Percentiles rank a stretch among this genome's conserved stretches.
Evolutionary conservation across 345 rosid genomes (phyloP).

Genomic region (Theobroma cacao): DNA sequence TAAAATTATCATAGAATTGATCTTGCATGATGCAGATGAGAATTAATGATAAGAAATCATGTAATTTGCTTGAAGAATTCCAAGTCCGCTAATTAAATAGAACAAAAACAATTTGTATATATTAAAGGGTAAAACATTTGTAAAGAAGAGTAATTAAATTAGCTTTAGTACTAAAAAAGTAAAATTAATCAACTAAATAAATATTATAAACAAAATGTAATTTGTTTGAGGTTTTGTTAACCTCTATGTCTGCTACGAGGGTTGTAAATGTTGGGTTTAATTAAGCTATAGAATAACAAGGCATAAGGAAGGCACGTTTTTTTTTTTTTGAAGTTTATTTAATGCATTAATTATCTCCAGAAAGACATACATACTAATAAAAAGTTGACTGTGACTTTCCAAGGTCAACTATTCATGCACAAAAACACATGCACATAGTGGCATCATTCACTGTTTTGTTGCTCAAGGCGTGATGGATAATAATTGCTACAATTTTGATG

Average conservation of each 20-base stretch:
- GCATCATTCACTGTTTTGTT: conserved; percentile 38
- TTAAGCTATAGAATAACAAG: background rate
- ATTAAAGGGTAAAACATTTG: background rate
- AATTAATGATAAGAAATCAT: background rate
- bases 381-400: conserved; percentile 38
- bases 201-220: too few relatives aligned
- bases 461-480: conserved; percentile 51
- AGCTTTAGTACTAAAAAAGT: too few relatives aligned
- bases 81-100: background rate
- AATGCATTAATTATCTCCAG: background rate
- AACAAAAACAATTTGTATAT: background rate
- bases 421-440: conserved; percentile 39
- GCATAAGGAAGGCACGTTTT: background rate
- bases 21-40: background rate
- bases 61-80: background rate
- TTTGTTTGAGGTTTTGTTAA: too few relatives aligned
- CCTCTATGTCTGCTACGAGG: too few relatives aligned
- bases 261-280: background rate
- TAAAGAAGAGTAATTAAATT: too few relatives aligned
- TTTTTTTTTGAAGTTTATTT: background rate
- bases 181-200: too few relatives aligned
- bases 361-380: background rate
- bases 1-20: background rate
- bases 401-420: conserved; percentile 42
- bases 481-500: conserved; percentile 32